Evolutionary conservation across 768 basidiomycete genomes (phyloP).

Genomic region (Xerocomellus intermedius): DNA sequence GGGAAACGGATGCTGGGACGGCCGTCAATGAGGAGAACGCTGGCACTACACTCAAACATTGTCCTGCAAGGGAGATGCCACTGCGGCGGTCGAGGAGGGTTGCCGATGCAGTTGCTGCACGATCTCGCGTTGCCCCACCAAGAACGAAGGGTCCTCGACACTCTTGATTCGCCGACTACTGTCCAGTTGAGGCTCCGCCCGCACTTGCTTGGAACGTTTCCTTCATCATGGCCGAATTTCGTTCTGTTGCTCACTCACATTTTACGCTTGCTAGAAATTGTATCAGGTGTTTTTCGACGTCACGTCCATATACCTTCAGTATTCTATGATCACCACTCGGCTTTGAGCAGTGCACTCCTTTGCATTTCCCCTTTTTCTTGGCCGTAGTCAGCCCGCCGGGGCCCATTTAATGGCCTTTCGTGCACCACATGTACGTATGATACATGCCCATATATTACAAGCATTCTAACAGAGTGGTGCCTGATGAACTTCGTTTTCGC

Average conservation of each 20-base stretch:
- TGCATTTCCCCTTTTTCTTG: constrained; percentile 14
- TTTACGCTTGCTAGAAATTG: constrained; percentile 23
- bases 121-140: constrained; percentile 41
- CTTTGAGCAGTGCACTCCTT: constrained; percentile 12
- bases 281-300: constrained; percentile 20
- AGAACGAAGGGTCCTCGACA: constrained; percentile 28
- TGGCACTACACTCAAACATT: background rate
- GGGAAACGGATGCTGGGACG: constrained; percentile 36
- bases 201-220: background rate
- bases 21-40: constrained; percentile 13
- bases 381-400: constrained; percentile 1
- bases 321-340: constrained; percentile 28
- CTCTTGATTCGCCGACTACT: constrained; percentile 15
- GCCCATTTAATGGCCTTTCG: constrained; percentile 20
- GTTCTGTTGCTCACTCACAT: constrained; percentile 7
- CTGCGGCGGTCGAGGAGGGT: constrained; percentile 62
- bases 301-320: constrained; percentile 24
- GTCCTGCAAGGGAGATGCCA: constrained; percentile 10
- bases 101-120: constrained; percentile 54
- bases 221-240: constrained; percentile 5
- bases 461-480: constrained; percentile 1
- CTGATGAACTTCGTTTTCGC: background rate
- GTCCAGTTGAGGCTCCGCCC: background rate
- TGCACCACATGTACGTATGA: constrained; percentile 9
- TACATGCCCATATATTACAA: constrained; percentile 17